Evolutionary conservation across 106 monocot species (phyloP).

Genomic region (Posidonia australis): DNA sequence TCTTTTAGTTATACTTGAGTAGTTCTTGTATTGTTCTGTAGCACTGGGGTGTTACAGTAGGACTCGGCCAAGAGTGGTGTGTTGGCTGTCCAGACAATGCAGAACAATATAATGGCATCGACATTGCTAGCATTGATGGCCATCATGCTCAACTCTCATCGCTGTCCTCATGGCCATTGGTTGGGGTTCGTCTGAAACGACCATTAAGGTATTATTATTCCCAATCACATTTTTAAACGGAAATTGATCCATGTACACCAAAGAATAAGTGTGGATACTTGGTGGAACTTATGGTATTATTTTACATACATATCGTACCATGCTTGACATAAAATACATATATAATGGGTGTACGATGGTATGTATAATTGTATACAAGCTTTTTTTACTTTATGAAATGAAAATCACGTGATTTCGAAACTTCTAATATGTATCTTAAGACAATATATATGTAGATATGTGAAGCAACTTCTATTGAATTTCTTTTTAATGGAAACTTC

Average conservation of each 20-base stretch:
- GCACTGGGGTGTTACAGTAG: too few species aligned
- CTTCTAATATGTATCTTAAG: too few species aligned
- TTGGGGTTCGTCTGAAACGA: slow-evolving; percentile 3
- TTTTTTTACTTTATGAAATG: too few species aligned
- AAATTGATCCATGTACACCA: not conserved
- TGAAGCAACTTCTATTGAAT: not conserved
- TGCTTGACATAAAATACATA: too few species aligned
- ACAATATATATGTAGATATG: too few species aligned
- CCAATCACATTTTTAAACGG: not conserved
- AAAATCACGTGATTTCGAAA: too few species aligned
- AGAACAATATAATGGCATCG: slow-evolving; percentile 90
- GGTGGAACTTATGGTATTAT: too few species aligned
- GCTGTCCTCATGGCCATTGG: slow-evolving; percentile 42
- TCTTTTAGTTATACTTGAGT: too few species aligned
- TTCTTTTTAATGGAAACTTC: not conserved
- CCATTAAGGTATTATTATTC: not conserved
- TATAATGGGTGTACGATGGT: too few species aligned
- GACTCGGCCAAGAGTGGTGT: slow-evolving; percentile 47
- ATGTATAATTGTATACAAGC: too few species aligned
- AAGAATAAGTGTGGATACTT: not conserved
- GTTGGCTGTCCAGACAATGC: slow-evolving; percentile 62
- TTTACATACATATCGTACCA: too few species aligned
- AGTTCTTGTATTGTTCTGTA: too few species aligned
- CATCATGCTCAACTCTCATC: slow-evolving; percentile 59
- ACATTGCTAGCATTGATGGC: slow-evolving; percentile 54